phyloP scores from a whole-genome alignment of 2,329 filamentous ascomycete species.

The Cadophora sp. region DNA sequence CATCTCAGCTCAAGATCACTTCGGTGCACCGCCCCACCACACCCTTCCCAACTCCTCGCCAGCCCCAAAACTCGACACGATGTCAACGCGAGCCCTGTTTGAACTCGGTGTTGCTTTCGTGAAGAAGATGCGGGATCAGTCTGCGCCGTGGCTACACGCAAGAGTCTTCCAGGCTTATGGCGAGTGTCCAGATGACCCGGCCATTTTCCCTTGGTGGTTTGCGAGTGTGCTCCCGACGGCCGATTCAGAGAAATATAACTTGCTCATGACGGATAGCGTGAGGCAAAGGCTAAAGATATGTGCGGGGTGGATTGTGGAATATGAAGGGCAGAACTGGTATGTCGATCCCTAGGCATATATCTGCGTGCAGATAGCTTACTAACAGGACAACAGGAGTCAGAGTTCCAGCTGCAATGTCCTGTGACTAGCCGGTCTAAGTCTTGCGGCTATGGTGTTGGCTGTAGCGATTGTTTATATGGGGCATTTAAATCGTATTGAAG shows the following conservation, averaged over 20 bases:
- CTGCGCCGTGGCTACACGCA: conserved; percentile 76
- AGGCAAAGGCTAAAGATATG: conserved; percentile 84
- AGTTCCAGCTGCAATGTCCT: conserved; percentile 38
- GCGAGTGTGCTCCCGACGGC: conserved; percentile 80
- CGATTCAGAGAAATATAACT: conserved; percentile 79
- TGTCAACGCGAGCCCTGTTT: conserved; percentile 74
- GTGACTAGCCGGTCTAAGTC: conserved; percentile 40
- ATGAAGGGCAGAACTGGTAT: conserved; percentile 39
- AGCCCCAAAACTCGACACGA: conserved; percentile 42
- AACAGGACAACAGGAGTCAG: conserved; percentile 26
- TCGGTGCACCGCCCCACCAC: conserved; percentile 33
- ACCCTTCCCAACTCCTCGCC: neutral
- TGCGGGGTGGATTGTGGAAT: conserved; percentile 75
- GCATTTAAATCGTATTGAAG: conserved; percentile 9
- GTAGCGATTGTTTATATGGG: conserved; percentile 18
- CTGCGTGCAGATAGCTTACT: neutral
- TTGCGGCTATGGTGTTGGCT: conserved; percentile 28
- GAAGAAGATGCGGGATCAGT: conserved; percentile 68
- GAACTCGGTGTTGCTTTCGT: conserved; percentile 72
- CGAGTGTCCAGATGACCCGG: conserved; percentile 74
- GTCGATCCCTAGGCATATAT: conserved; percentile 11
- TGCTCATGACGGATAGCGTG: conserved; percentile 77
- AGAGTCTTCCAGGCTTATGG: conserved; percentile 78
- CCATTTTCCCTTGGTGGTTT: conserved; percentile 88
- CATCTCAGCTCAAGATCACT: conserved; percentile 34